Base-by-base conservation (phyloP, 345 rosid genomes). In the Acer yangbiense region DNA sequence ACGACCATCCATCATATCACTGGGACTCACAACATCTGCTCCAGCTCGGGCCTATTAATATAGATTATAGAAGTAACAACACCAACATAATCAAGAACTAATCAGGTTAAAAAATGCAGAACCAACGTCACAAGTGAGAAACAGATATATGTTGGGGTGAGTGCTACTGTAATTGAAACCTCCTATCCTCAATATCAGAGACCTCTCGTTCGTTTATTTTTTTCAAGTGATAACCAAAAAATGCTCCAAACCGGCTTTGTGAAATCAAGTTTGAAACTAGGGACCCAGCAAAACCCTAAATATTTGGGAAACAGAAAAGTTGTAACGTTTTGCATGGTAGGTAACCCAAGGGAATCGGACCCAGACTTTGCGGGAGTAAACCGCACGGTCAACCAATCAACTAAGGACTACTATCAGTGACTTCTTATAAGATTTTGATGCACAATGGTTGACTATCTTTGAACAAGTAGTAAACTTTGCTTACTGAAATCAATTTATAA, bases 1-100 rank as follows among this genome's bases (percentile, higher is more conserved):
- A 25, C 98, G 99, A 52, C 97, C 99, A 85, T 95, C 99, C 92
- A 95, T 87, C 99, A 95, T 95, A 80, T 95, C 99, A 86, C 99
- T 93, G 21, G 99, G 94, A 87, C 97, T 88, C 66, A 95, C 93
- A 84, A 95, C 97, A 89, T 95, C 99, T 52, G 98, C 92, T 77
- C 98, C 98, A 73, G 97, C 97, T 74, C 90, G 88, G 7, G 97
- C 98, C 93, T 95, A 71, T 61, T 55, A 60, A 21, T 50, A 61
- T 9, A 50, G n/a, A 60, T 9, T 50, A 61, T 9, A 50, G n/a
- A 63, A 60, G 74, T 63, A 72, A 76, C 58, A 78, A 32, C 76
- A 74, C 63, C 75, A 66, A 23, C 57, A 77, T 27, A 65, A 72
- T 68, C 67, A 80, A 46, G 65, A 58, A 63, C 18, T 14, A 2